Base-by-base conservation (phyloP, 805 yeast species). In the Blastobotrys robertii region DNA sequence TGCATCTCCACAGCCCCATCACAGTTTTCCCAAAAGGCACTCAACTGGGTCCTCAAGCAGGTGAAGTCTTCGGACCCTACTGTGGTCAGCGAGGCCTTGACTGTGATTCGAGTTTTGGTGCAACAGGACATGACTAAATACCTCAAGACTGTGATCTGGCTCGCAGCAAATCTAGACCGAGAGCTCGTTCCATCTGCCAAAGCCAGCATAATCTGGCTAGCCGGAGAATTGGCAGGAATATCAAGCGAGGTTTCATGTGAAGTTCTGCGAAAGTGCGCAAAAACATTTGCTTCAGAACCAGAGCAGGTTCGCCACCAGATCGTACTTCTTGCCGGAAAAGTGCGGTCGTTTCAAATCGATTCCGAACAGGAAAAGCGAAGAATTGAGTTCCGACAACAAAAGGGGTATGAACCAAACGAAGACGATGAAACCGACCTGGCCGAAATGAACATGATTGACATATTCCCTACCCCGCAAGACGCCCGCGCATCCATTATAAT, bases 171-270 rank as follows among this genome's bases (percentile, higher is more conserved):
- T 34, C 47, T 42, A 19, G 44, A 29, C 54, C 53, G 7, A 34
- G 38, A 50, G 4, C 45, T 49, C 11, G 56, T 53, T 2, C 44
- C 60, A 1, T 48, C 64, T 12, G 94, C 97, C 0, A 76, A 79
- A 50, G 86, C 94, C 1, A 82, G 90, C 38, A 79, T 88, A 8
- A 70, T 90, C 5, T 92, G 97, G 97, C 69, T 90, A 8, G 73
- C 90, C 41, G 96, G 97, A 3, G 97, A 92, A 55, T 81, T 79
- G 56, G 69, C 80, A 0, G 60, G 57, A 11, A 53, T 63, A 25
- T 68, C 67, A 31, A 50, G 51, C 11, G 60, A 62, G 22, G 62
- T 84, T 40, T 80, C 88, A 3, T 88, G 94, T 0, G 96, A 90
- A 56, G 73, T 85, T 2, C 64, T 86, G 43, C 69, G 96, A 42